Evolutionary conservation across 352 stramenopile species (phyloP).

Genomic region (Phytopythium sindhum): DNA sequence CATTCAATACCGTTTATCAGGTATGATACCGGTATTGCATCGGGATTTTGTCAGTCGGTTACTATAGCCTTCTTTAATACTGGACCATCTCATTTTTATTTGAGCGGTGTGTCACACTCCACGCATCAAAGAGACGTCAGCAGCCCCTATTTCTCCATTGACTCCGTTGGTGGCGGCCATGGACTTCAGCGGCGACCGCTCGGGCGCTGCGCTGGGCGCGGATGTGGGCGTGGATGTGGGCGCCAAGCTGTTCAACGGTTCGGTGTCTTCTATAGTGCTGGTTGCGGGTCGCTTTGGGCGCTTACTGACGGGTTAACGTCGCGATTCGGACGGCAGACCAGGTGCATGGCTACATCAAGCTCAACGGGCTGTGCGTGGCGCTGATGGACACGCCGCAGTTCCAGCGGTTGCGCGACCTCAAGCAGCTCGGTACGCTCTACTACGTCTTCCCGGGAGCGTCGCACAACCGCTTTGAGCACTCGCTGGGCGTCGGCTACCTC

Average conservation of each 20-base stretch:
- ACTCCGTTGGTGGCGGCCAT: neutral
- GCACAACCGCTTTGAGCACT: slow-evolving; percentile 97
- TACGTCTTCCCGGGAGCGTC: slow-evolving; percentile 85
- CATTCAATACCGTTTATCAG: neutral
- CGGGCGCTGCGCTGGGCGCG: slow-evolving; percentile 4
- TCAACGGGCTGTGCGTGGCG: slow-evolving; percentile 70
- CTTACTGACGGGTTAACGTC: neutral
- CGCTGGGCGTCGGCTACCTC: slow-evolving; percentile 93
- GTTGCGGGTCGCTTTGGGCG: neutral
- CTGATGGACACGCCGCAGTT: slow-evolving; percentile 93
- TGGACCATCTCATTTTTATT: neutral
- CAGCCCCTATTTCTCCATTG: neutral
- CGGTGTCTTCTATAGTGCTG: no score
- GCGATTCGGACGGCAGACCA: slow-evolving; percentile 33
- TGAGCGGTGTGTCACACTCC: neutral
- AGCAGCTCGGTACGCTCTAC: slow-evolving; percentile 92
- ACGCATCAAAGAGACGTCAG: neutral
- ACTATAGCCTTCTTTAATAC: neutral
- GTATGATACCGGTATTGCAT: neutral
- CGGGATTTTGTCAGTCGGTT: no score
- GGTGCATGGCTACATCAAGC: slow-evolving; percentile 79
- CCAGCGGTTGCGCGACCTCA: slow-evolving; percentile 93
- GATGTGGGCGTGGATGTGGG: slow-evolving; percentile 21
- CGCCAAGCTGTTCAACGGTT: slow-evolving; percentile 71
- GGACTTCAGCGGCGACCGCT: neutral